Conservation (phyloP, 495 filamentous ascomycete genomes). For the Xylaria longipes region DNA sequence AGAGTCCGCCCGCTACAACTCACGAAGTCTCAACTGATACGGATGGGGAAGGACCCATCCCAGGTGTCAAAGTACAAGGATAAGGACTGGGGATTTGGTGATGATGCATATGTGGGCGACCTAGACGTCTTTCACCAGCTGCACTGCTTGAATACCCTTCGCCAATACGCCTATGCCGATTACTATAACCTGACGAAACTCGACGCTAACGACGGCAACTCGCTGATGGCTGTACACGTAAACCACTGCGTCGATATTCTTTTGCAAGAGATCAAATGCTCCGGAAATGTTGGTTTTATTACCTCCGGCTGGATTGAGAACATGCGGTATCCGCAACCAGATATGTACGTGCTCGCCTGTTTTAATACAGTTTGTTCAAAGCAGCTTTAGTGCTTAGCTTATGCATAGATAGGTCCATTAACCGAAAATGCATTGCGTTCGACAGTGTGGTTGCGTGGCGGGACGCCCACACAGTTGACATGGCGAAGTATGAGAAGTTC, state of each 20-base stretch:
- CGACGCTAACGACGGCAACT: slow-evolving; percentile 27
- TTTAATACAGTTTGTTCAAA: not conserved
- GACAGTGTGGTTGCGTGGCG: slow-evolving; percentile 8
- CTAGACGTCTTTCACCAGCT: slow-evolving; percentile 47
- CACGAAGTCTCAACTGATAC: slow-evolving; percentile 36
- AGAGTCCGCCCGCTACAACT: slow-evolving; percentile 38
- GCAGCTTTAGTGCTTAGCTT: not conserved
- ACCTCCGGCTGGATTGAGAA: slow-evolving; percentile 46
- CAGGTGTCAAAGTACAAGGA: slow-evolving; percentile 41
- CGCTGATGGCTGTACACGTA: slow-evolving; percentile 35
- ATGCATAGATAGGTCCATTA: not conserved
- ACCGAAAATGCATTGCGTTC: slow-evolving; percentile 12
- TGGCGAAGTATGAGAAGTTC: slow-evolving; percentile 4
- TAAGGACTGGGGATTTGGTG: slow-evolving; percentile 41
- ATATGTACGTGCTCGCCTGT: slow-evolving; percentile 39
- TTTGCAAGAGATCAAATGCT: slow-evolving; percentile 45
- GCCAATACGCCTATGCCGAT: slow-evolving; percentile 40
- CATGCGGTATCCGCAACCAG: slow-evolving; percentile 45
- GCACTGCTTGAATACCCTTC: slow-evolving; percentile 46
- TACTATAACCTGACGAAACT: slow-evolving; percentile 37
- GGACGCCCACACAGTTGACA: not conserved
- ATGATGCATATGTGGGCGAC: slow-evolving; percentile 45
- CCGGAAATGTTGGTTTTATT: slow-evolving; percentile 42
- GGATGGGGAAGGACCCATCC: slow-evolving; percentile 49
- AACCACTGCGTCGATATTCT: slow-evolving; percentile 47